These are phyloP conservation scores for Psilocybe subaeruginosa DNA, from an alignment of 768 basidiomycete genomes.

Conservation along the genomic window DNA sequence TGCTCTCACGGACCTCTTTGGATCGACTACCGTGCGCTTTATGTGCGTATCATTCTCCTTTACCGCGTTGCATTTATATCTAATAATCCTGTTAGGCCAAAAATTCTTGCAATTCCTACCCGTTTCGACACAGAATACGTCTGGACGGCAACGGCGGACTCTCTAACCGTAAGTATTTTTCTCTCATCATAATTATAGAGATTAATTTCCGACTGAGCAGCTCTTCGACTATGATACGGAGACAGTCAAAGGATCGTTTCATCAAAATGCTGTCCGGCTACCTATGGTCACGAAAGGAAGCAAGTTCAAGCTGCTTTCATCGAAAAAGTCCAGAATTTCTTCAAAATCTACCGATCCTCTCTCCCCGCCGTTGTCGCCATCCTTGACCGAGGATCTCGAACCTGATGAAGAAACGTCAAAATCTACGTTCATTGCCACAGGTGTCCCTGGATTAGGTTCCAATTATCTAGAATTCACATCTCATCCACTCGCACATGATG, in stretches of 20 bases:
- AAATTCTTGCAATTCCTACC: constrained; percentile 60
- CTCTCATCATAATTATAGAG: background rate
- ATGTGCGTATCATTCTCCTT: constrained; percentile 39
- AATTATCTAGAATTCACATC: constrained; percentile 60
- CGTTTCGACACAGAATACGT: constrained; percentile 65
- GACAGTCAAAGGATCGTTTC: constrained; percentile 50
- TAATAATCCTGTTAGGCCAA: constrained; percentile 41
- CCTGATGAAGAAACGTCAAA: constrained; percentile 16
- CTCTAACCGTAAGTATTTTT: constrained; percentile 46
- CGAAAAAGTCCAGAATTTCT: constrained; percentile 16
- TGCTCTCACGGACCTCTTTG: constrained; percentile 58
- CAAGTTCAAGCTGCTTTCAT: constrained; percentile 23
- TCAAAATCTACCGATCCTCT: constrained; percentile 19
- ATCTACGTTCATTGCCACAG: constrained; percentile 49
- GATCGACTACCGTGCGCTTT: constrained; percentile 54
- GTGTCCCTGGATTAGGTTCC: constrained; percentile 53
- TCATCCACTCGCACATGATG: constrained; percentile 49
- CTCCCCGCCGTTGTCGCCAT: constrained; percentile 18
- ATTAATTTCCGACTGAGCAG: constrained; percentile 30
- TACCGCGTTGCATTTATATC: background rate
- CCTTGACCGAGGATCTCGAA: constrained; percentile 26
- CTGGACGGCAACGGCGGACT: constrained; percentile 60
- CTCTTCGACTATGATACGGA: constrained; percentile 57
- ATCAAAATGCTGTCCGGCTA: constrained; percentile 51
- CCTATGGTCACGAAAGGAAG: constrained; percentile 31